Evolutionary conservation across 2,329 filamentous ascomycete genomes (phyloP), one percentile per base, ranked within the genome.

Genomic region (Tolypocladium ovalisporum): DNA sequence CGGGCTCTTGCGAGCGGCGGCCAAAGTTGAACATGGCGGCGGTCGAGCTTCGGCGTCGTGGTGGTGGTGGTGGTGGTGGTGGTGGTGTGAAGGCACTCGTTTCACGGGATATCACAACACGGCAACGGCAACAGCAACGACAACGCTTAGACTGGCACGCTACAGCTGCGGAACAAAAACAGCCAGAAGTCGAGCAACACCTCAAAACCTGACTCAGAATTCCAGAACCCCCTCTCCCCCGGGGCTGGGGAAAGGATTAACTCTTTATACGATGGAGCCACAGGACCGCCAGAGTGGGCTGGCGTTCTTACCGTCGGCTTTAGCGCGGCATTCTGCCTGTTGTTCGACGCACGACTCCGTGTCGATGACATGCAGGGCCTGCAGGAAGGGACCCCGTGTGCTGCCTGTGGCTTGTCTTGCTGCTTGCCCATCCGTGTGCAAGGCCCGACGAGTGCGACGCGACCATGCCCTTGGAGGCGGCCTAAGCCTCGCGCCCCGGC

Each of bases 1-100:
- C 54, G 19, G 36, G 29, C 35, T 52, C 27, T 22, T 57, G 24
- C 34, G 35, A 37, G n/a, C 29, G 34, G 52, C 44, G 52, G 42
- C 52, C 52, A n/a, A 54, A 54, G 55, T 52, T 59, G 51, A 55
- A 56, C 54, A 58, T 56, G 57, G 54, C 35, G 54, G 36, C 32
- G 17, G 32, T 24, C 7, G 13, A 24, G 10, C 37, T 9, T 36
- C 12, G 17, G 7, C n/a, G 13, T 22, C 19, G 9, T 34, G 2
- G 17, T 17, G 40, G 22, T 24, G 22, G 40, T 22, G 7, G 39
- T n/a, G 22, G 19, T 15, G 44, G 42, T 15, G 19, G 24, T 3
- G 9, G 40, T 44, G 9, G 22, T n/a, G 27, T 32, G 17, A n/a
- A n/a, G 44, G 13, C 24, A 29, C 27, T 17, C 44, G 44, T 49